Evolutionary conservation across 495 filamentous ascomycete species (phyloP).

Genomic region (Aspergillus panamensis): DNA sequence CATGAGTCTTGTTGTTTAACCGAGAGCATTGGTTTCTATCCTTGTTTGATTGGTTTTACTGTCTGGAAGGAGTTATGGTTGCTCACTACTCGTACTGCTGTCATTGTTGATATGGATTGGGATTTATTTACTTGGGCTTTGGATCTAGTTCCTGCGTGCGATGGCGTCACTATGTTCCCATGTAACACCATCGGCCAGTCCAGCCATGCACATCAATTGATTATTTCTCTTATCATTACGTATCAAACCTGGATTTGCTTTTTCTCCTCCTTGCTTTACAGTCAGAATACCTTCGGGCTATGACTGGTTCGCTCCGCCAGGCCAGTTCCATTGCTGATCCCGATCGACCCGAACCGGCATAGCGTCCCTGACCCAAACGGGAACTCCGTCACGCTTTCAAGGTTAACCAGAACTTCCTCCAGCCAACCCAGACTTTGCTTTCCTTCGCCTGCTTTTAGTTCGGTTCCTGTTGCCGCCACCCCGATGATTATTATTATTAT

Average conservation of each 20-base stretch:
- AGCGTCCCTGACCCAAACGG: conserved; percentile 7
- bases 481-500: too few species aligned
- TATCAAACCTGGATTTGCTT: neutral
- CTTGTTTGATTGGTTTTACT: neutral
- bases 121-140: neutral
- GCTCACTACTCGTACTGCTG: conserved; percentile 5
- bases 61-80: neutral
- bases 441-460: neutral
- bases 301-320: neutral
- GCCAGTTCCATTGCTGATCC: neutral
- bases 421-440: neutral
- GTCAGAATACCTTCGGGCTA: neutral
- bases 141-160: conserved; percentile 4
- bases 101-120: conserved; percentile 6
- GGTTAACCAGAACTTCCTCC: neutral
- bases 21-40: neutral
- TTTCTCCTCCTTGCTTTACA: neutral
- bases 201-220: neutral
- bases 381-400: neutral
- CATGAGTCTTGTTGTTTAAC: neutral
- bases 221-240: neutral
- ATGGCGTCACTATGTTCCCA: conserved; percentile 15
- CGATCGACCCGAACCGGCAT: conserved; percentile 3
- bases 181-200: conserved; percentile 10
- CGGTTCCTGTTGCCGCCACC: neutral